Base-by-base conservation (phyloP, 371 early-diverging fungal genomes). In the Rhizopus sp. region DNA sequence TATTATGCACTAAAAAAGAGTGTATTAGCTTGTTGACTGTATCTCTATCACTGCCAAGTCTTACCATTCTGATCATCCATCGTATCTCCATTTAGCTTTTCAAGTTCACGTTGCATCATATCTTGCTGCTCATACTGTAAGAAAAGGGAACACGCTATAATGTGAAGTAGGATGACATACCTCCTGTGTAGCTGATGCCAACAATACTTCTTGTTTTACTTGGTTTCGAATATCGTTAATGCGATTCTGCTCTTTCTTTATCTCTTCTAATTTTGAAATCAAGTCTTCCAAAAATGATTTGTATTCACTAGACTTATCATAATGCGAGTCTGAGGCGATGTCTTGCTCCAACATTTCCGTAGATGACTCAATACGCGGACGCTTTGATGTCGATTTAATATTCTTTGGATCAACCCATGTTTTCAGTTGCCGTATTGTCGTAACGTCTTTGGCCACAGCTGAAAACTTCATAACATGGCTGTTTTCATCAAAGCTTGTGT, bases 391-490 rank as follows among this genome's bases (percentile, higher is more conserved):
- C 55, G 39, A 29, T 39, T 40, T 61, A 49, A 53, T 53, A 9
- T 50, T 53, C 17, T 49, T 39, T 16, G 75, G 35, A 42, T 80
- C 77, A n/a, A 80, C 52, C 46, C 63, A 70, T 1, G 80, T 73
- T 50, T 76, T 73, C 4, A 75, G 62, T 8, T 71, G 68, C 9
- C 74, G 56, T 70, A 75, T 69, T 4, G 82, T 82, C 5, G 81
- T 74, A 3, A 88, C 79, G 57, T 84, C 80, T 52, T 80, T 85
- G 1, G 89, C 86, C 0, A 83, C 85, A 0, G 86, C 80, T 3
- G 90, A 78, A 72, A 90, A 90, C 38, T 87, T 83, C 69, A 91
- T 78, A 8, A 88, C 83, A 44, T 82, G 81, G 16, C 68, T 73
- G 29, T 78, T 79, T 52, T 88, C 83, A 63, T 88, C 73, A 75